Base-by-base conservation (phyloP, 352 stramenopile genomes). In the Phytophthora citricola region DNA sequence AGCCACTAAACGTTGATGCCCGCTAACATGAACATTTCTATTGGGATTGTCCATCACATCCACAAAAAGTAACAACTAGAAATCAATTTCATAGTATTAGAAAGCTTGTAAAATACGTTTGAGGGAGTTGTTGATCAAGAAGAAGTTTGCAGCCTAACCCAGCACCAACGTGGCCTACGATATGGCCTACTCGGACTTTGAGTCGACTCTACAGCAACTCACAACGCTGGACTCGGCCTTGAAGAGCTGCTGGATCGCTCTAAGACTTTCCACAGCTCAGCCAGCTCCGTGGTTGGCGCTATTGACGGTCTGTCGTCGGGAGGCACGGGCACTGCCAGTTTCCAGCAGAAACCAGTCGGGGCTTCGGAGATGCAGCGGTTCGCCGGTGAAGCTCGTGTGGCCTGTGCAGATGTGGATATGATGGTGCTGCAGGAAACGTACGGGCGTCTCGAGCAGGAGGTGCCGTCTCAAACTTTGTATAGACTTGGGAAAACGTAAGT, bases 81-180 rank as follows among this genome's bases (percentile, higher is more conserved):
- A 20, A 20, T 20, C 17, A 20, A 20, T 20, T 20, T 20, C 1
- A 20, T 20, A 20, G 17, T 20, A 20, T 0, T 20, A 20, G 17
- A 20, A 20, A 20, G 17, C 17, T 20, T 20, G 17, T 20, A 20
- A 20, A 20, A 20, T 20, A 20, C 17, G 1, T 20, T 20, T 20
- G 1, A 20, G 17, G 17, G 17, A 20, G 17, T 20, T 20, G 17
- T 20, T 20, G 17, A 20, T 20, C 17, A 20, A 20, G 17, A 20
- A 20, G 17, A 20, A 20, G 17, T 20, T 20, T 20, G 83, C 84
- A 6, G 63, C 81, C 15, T 93, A 92, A 32, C 79, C 84, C 22
- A 94, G 86, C 63, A 92, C 83, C 50, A 94, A 94, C 27, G 72
- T 91, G 17, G 84, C 89, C 29, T 94, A 89, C 44, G 84, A 94